phyloP scores from a whole-genome alignment of 768 basidiomycete genomes.

The Melanogaster broomeanus region DNA sequence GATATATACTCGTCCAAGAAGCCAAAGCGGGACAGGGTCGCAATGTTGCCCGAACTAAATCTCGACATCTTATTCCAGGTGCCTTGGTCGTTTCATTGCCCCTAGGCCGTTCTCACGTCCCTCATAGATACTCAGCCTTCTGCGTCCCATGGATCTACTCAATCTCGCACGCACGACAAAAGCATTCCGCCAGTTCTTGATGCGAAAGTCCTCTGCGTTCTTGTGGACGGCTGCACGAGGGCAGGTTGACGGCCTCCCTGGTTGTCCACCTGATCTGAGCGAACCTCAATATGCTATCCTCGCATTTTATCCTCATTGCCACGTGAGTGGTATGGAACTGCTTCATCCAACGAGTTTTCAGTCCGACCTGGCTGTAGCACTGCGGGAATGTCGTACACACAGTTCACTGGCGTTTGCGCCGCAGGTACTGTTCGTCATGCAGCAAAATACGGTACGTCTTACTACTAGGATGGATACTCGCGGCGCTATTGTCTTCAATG shows the following conservation, averaged over 20 bases:
- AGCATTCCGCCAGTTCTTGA: constrained; percentile 40
- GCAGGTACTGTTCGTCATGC: constrained; percentile 17
- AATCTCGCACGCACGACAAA: constrained; percentile 47
- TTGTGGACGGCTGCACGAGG: constrained; percentile 29
- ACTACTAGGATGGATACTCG: too few species aligned
- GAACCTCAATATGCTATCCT: constrained; percentile 47
- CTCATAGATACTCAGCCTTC: constrained; percentile 41
- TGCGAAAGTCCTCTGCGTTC: constrained; percentile 29
- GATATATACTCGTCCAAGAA: too few species aligned
- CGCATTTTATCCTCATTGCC: constrained; percentile 33
- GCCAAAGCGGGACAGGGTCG: too few species aligned
- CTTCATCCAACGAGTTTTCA: not conserved
- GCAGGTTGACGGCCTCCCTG: constrained; percentile 40
- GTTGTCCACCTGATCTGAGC: constrained; percentile 45
- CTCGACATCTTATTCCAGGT: constrained; percentile 23
- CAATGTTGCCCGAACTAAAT: constrained; percentile 10
- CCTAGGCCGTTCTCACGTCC: not conserved
- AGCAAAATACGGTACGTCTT: constrained; percentile 8
- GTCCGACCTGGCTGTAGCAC: constrained; percentile 2
- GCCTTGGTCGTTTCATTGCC: not conserved
- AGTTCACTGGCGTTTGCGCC: constrained; percentile 17
- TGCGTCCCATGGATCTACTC: too few species aligned
- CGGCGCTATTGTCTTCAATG: not conserved
- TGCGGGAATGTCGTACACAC: constrained; percentile 10
- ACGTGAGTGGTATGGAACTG: constrained; percentile 4